These are phyloP conservation scores for Arbutus unedo DNA, from an alignment of 148 eudicot species.

Conservation along the genomic window DNA sequence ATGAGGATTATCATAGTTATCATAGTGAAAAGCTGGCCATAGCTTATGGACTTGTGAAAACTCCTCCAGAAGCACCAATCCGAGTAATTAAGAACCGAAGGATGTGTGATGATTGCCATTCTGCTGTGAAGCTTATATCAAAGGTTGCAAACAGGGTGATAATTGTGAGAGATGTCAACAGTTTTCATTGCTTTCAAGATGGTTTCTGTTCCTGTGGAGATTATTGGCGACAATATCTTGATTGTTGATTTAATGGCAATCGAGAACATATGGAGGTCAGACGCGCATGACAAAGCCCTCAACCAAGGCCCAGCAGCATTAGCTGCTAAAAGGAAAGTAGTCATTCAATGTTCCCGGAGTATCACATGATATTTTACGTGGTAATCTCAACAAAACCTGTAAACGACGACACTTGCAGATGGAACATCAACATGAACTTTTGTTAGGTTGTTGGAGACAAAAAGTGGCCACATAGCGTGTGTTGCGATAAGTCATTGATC, in stretches of 20 bases:
- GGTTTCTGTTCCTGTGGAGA: slow-evolving; percentile 45
- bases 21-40: slow-evolving; percentile 55
- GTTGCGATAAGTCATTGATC: too few relatives aligned
- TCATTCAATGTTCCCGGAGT: too few relatives aligned
- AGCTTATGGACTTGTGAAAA: slow-evolving; percentile 44
- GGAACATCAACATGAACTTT: too few relatives aligned
- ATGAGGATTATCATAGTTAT: slow-evolving; percentile 36
- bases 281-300: background rate
- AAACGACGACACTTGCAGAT: too few relatives aligned
- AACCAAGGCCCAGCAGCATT: background rate
- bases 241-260: background rate
- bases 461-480: too few relatives aligned
- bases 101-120: slow-evolving; percentile 55
- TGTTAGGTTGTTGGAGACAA: too few relatives aligned
- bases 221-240: slow-evolving; percentile 34
- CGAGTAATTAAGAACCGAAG: slow-evolving; percentile 44
- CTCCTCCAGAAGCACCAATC: slow-evolving; percentile 40
- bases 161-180: slow-evolving; percentile 47
- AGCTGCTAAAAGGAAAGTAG: background rate
- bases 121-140: slow-evolving; percentile 40
- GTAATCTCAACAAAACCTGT: too few relatives aligned
- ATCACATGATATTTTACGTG: too few relatives aligned
- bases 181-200: slow-evolving; percentile 40
- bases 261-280: background rate
- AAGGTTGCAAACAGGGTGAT: slow-evolving; percentile 38